phyloP scores from a whole-genome alignment of 2,329 filamentous ascomycete genomes.

The Scedosporium boydii region DNA sequence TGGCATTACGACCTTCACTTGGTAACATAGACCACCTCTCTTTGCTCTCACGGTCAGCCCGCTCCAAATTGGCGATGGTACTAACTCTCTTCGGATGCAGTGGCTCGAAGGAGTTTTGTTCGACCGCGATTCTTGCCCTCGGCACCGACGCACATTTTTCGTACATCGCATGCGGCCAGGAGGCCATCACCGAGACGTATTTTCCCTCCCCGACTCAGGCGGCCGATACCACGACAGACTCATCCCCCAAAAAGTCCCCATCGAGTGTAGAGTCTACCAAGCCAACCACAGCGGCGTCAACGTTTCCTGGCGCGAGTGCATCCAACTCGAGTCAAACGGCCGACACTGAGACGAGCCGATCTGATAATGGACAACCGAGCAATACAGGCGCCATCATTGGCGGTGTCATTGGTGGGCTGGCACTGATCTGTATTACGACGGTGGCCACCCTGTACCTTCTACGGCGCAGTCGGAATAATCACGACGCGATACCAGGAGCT shows the following conservation, averaged over 20 bases:
- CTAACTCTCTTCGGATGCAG: constrained; percentile 7
- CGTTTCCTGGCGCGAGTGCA: too few relatives aligned
- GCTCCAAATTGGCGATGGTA: not conserved
- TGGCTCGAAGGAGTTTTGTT: constrained; percentile 18
- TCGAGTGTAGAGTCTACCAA: constrained; percentile 8
- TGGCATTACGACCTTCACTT: constrained; percentile 23
- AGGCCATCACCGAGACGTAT: constrained; percentile 16
- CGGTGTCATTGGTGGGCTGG: constrained; percentile 23
- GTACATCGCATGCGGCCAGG: constrained; percentile 23
- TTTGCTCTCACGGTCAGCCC: not conserved
- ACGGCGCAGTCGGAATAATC: constrained; percentile 5
- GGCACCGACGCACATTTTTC: constrained; percentile 22
- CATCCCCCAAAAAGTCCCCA: not conserved
- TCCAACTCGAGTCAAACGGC: too few relatives aligned
- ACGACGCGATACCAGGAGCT: not conserved
- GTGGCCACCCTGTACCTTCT: constrained; percentile 13
- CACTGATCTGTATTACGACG: constrained; percentile 20
- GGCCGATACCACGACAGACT: not conserved
- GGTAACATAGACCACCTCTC: constrained; percentile 15
- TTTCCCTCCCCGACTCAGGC: constrained; percentile 10
- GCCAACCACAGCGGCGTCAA: not conserved
- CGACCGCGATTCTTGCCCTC: constrained; percentile 21
- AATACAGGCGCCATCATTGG: constrained; percentile 23
- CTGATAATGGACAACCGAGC: constrained; percentile 8
- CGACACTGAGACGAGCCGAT: not conserved